These are phyloP conservation scores for Fusarium verticillioides DNA, from an alignment of 2,329 filamentous ascomycete genomes.

Conservation along the genomic window DNA sequence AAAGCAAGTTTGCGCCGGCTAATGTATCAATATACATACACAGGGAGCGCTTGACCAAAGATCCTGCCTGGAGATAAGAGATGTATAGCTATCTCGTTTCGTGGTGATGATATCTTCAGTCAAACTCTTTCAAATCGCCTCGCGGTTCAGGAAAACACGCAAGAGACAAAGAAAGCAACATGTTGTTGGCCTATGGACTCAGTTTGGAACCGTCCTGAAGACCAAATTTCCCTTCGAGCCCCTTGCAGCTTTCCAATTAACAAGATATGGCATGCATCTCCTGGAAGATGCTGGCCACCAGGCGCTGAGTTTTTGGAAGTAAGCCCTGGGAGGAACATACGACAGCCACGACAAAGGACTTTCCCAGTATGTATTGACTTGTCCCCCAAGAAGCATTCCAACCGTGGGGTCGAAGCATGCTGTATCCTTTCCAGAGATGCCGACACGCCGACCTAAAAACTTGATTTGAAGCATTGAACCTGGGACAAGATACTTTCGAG, in stretches of 20 bases:
- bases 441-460: background rate
- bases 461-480: background rate
- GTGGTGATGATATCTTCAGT: background rate
- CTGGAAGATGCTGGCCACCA: background rate
- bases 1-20: background rate
- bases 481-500: fast-evolving
- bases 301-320: no score
- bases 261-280: background rate
- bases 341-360: background rate
- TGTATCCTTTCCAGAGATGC: background rate
- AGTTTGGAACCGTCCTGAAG: background rate
- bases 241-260: background rate
- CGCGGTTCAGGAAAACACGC: fast-evolving
- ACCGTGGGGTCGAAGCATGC: background rate
- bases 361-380: background rate
- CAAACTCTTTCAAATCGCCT: background rate
- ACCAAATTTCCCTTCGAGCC: background rate
- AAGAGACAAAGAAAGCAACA: background rate
- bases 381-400: background rate
- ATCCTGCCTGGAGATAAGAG: background rate
- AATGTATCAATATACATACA: background rate
- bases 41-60: background rate
- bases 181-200: background rate
- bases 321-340: background rate
- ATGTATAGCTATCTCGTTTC: background rate